Percentiles rank a stretch among this genome's conserved stretches.
Evolutionary conservation across 2,329 filamentous ascomycete genomes (phyloP).

Genomic region (Paracoccidioides brasiliensis): DNA sequence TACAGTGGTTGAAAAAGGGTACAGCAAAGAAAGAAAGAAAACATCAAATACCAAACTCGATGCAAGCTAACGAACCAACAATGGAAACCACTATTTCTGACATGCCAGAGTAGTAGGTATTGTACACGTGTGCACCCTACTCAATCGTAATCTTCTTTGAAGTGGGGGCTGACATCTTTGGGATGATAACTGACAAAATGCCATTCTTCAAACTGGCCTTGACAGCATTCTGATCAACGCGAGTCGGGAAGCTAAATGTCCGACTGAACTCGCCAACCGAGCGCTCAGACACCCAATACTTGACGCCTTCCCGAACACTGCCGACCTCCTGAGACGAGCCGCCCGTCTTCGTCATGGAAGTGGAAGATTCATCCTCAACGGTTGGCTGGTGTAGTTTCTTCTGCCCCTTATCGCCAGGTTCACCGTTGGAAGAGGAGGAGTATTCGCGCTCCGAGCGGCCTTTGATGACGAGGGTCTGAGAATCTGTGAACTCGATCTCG

Average conservation of each 20-base stretch:
- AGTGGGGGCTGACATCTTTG: conserved; percentile 39
- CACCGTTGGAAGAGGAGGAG: conserved; percentile 12
- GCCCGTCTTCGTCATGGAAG: not conserved
- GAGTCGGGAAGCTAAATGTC: conserved; percentile 42
- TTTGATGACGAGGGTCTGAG: conserved; percentile 32
- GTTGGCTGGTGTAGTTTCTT: conserved; percentile 30
- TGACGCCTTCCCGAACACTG: conserved; percentile 13
- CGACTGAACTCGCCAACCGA: conserved; percentile 45
- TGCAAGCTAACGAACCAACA: too few relatives aligned
- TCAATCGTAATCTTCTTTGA: conserved; percentile 42
- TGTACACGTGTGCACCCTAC: conserved; percentile 18
- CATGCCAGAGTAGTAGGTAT: not conserved
- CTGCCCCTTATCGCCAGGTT: not conserved
- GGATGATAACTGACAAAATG: conserved; percentile 42
- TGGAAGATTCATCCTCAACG: conserved; percentile 39
- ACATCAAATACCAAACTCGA: too few relatives aligned
- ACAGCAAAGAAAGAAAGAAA: too few relatives aligned
- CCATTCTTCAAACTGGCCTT: conserved; percentile 47
- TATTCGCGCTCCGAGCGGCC: conserved; percentile 27
- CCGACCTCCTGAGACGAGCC: not conserved
- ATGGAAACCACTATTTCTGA: too few relatives aligned
- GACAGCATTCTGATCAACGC: conserved; percentile 45
- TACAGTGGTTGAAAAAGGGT: too few relatives aligned
- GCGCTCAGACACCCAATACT: conserved; percentile 47
- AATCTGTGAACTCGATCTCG: conserved; percentile 35